phyloP scores from a whole-genome alignment of 306 rosid genomes.

The Trifolium pratense region DNA sequence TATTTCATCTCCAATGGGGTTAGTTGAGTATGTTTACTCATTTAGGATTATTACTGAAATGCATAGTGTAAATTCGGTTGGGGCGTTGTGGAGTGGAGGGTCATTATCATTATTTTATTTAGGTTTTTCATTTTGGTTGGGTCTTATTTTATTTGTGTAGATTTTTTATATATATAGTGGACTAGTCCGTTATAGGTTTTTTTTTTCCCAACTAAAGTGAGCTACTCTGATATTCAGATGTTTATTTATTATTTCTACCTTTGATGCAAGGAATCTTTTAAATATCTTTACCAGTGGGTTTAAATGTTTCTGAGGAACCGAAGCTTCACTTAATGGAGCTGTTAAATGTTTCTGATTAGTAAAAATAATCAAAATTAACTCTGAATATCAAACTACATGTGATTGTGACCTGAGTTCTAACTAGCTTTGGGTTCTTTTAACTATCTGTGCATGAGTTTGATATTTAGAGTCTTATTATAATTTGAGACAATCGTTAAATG shows the following conservation, averaged over 20 bases:
- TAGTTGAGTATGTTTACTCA: slow-evolving; percentile 39
- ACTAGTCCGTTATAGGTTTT: slow-evolving; percentile 47
- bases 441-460: no score
- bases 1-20: slow-evolving; percentile 46
- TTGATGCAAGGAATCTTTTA: slow-evolving; percentile 30
- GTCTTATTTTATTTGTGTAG: slow-evolving; percentile 42
- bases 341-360: not conserved
- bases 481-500: no score
- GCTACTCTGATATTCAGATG: slow-evolving; percentile 26
- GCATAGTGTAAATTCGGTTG: slow-evolving; percentile 47
- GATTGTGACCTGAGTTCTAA: no score
- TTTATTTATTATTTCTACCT: slow-evolving; percentile 14
- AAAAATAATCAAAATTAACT: no score
- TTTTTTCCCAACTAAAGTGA: slow-evolving; percentile 25
- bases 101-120: slow-evolving; percentile 44
- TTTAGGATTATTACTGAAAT: slow-evolving; percentile 48
- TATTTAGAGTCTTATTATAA: no score
- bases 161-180: slow-evolving; percentile 40
- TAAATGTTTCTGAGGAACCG: not conserved
- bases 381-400: no score
- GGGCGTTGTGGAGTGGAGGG: slow-evolving; percentile 44
- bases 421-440: no score
- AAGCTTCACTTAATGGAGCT: not conserved
- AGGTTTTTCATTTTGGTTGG: slow-evolving; percentile 5
- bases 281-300: slow-evolving; percentile 4